phyloP scores from a whole-genome alignment of 768 basidiomycete genomes.

The Tricholoma sp. region DNA sequence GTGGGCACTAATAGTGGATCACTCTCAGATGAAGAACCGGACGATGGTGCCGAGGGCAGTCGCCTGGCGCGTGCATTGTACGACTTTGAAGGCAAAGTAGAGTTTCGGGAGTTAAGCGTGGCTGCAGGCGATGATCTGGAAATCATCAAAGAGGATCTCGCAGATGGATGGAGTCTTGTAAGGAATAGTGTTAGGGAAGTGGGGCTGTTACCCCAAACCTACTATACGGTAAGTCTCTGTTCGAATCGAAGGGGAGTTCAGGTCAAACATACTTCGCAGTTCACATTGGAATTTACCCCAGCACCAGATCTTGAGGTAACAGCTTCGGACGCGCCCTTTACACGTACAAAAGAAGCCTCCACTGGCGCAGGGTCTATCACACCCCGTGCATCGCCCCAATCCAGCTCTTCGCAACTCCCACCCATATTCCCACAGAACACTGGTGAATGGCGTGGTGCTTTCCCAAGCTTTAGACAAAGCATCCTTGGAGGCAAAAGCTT shows the following conservation, averaged over 20 bases:
- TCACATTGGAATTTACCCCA: constrained; percentile 58
- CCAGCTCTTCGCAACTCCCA: constrained; percentile 25
- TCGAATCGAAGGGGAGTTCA: neutral
- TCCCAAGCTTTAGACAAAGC: constrained; percentile 67
- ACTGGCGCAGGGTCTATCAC: constrained; percentile 38
- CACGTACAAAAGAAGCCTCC: constrained; percentile 30
- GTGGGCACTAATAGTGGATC: constrained; percentile 27
- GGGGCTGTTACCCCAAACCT: constrained; percentile 63
- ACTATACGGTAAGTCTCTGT: constrained; percentile 58
- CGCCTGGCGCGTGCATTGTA: constrained; percentile 66
- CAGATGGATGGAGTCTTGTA: constrained; percentile 81
- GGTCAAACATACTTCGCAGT: constrained; percentile 31
- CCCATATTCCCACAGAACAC: constrained; percentile 62
- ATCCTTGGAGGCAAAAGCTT: constrained; percentile 73
- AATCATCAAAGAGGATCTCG: constrained; percentile 65
- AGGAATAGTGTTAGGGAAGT: constrained; percentile 51
- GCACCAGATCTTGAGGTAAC: constrained; percentile 40
- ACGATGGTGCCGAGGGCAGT: constrained; percentile 27
- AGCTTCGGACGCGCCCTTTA: constrained; percentile 11
- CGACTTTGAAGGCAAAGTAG: constrained; percentile 68
- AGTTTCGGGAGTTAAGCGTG: constrained; percentile 67
- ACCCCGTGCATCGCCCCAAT: constrained; percentile 39
- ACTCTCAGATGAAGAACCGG: constrained; percentile 50
- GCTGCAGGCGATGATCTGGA: constrained; percentile 67
- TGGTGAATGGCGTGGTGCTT: constrained; percentile 55